A percentile compares a stretch with the other conserved stretches of the same genome.
phyloP scores from a whole-genome alignment of 116 monocot genomes.

The Phalaenopsis hybrid region DNA sequence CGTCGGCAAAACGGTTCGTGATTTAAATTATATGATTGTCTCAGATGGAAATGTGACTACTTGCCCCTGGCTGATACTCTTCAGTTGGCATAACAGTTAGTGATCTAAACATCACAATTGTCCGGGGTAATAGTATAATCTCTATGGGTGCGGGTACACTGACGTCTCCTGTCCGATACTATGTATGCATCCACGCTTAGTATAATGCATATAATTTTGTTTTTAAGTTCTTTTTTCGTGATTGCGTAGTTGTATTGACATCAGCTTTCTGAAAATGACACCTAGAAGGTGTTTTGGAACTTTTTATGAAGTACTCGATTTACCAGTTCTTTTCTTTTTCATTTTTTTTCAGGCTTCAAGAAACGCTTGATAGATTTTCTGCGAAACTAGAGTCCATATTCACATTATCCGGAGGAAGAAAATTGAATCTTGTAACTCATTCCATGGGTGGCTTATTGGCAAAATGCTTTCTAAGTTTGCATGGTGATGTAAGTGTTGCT shows the following conservation, averaged over 20 bases:
- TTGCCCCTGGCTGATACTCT: too few species aligned
- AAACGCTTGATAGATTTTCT: slow-evolving; percentile 66
- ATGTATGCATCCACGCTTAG: neutral
- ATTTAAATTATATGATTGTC: too few species aligned
- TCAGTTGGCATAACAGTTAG: too few species aligned
- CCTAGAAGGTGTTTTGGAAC: neutral
- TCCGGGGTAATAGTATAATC: too few species aligned
- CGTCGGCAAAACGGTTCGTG: too few species aligned
- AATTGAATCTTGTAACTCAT: slow-evolving; percentile 77
- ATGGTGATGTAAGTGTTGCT: slow-evolving; percentile 56
- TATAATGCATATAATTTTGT: neutral
- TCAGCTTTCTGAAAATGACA: neutral
- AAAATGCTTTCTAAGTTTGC: slow-evolving; percentile 79
- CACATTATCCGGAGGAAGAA: slow-evolving; percentile 65
- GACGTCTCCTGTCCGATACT: too few species aligned
- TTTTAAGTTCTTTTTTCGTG: neutral
- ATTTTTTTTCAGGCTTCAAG: slow-evolving; percentile 54
- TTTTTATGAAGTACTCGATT: neutral
- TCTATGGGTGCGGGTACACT: too few species aligned
- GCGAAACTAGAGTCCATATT: slow-evolving; percentile 71
- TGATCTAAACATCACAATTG: too few species aligned
- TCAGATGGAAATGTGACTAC: too few species aligned
- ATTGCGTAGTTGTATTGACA: neutral
- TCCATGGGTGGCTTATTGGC: slow-evolving; percentile 98
- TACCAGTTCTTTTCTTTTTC: neutral